Percentiles rank a stretch among this genome's conserved stretches.
These are phyloP conservation scores for Corchorus capsularis DNA, from an alignment of 345 rosid genomes.

Conservation along the genomic window DNA sequence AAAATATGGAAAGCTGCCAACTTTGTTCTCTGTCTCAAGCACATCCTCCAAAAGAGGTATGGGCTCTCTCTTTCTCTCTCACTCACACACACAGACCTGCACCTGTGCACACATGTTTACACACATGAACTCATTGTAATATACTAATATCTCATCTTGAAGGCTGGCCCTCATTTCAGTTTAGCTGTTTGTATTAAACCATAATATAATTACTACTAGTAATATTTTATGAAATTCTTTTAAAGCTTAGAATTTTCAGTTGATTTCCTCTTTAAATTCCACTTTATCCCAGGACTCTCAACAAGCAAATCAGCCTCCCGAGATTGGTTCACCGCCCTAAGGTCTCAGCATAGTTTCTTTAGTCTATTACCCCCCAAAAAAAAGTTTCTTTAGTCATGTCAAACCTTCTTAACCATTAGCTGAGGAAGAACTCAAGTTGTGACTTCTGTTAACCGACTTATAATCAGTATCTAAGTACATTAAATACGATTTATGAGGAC, in stretches of 20 bases:
- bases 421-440: not conserved
- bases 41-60: constrained; percentile 17
- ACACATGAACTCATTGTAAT: not conserved
- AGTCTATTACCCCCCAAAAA: no score
- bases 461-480: not conserved
- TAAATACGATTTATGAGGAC: no score
- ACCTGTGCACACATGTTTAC: not conserved
- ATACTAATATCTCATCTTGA: not conserved
- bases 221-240: not conserved
- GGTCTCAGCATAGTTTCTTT: not conserved
- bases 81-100: not conserved
- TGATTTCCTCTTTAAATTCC: constrained; percentile 3
- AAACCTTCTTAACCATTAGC: constrained; percentile 1
- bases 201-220: not conserved
- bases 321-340: constrained; percentile 6
- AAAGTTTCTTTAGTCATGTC: not conserved
- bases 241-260: not conserved
- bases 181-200: not conserved
- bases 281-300: not conserved
- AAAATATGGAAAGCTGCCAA: constrained; percentile 64
- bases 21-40: constrained; percentile 48
- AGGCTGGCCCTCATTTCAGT: not conserved
- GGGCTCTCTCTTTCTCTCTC: not conserved
- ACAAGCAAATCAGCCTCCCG: not conserved
- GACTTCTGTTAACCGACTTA: not conserved